Conservation (phyloP, 192 early-diverging fungal species). For the Backusella australiensis region DNA sequence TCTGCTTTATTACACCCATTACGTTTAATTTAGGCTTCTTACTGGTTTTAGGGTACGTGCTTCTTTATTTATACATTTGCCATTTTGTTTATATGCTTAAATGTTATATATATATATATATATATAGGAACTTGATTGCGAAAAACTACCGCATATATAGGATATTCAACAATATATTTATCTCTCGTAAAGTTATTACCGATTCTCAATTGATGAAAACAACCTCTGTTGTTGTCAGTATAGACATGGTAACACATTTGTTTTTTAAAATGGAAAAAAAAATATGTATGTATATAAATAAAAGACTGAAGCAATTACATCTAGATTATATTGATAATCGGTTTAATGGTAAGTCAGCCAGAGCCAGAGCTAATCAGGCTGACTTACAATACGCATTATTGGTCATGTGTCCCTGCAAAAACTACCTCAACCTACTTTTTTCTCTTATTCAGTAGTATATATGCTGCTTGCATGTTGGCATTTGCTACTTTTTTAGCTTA, state of each 20-base stretch:
- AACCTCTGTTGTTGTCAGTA: constrained; percentile 30
- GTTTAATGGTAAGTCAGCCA: constrained; percentile 35
- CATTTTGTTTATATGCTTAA: background rate
- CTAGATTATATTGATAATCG: constrained; percentile 35
- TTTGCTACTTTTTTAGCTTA: constrained; percentile 49
- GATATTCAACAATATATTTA: constrained; percentile 52
- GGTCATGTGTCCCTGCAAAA: constrained; percentile 34
- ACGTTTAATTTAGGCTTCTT: constrained; percentile 41
- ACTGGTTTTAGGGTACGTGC: constrained; percentile 23
- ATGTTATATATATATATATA: background rate
- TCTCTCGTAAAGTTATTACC: constrained; percentile 43
- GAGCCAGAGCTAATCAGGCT: constrained; percentile 22
- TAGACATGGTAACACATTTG: constrained; percentile 32
- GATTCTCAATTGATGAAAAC: constrained; percentile 45
- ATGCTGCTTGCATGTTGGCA: constrained; percentile 31
- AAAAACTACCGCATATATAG: constrained; percentile 54
- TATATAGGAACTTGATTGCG: constrained; percentile 47
- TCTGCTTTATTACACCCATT: constrained; percentile 38
- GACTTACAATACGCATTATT: constrained; percentile 35
- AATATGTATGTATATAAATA: background rate
- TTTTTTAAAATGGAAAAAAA: background rate
- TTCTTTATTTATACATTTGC: background rate
- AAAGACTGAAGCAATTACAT: background rate
- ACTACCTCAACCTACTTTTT: background rate
- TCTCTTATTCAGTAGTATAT: constrained; percentile 11